Conservation (phyloP, 441 rosid species). For the Geranium incanum region DNA sequence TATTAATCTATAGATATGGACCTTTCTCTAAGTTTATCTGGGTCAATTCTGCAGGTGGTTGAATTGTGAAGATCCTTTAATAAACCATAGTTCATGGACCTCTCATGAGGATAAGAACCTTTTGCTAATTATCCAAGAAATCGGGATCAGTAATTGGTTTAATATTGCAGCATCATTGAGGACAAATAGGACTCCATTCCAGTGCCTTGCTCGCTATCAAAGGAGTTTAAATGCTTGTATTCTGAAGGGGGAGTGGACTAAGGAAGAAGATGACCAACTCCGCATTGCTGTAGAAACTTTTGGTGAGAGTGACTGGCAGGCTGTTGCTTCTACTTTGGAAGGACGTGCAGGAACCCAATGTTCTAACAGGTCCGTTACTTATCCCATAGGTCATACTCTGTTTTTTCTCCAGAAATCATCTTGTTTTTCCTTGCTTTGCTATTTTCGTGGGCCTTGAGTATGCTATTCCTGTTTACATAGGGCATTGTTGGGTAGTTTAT, state of each 20-base stretch:
- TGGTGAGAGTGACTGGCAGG: conserved; percentile 78
- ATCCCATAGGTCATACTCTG: conserved; percentile 3
- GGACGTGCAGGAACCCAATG: conserved; percentile 86
- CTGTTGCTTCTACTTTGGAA: conserved; percentile 56
- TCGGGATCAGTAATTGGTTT: conserved; percentile 61
- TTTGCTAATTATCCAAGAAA: conserved; percentile 45
- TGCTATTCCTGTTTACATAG: not conserved
- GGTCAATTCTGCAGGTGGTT: conserved; percentile 55
- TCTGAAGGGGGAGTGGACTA: conserved; percentile 66
- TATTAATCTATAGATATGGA: not conserved
- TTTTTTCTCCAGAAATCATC: conserved; percentile 6
- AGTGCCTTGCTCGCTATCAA: conserved; percentile 76
- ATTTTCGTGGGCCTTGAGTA: not conserved
- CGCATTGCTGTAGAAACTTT: conserved; percentile 51
- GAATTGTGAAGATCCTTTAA: conserved; percentile 71
- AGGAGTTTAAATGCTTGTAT: conserved; percentile 69
- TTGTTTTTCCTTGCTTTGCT: not conserved
- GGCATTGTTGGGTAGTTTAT: not conserved
- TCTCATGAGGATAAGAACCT: conserved; percentile 65
- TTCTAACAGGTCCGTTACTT: conserved; percentile 67
- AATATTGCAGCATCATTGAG: conserved; percentile 59
- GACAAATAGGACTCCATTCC: conserved; percentile 74
- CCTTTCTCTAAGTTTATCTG: conserved; percentile 12
- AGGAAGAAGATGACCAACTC: conserved; percentile 79
- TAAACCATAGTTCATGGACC: conserved; percentile 60